Conservation (phyloP, 1,284 basidiomycete species). For the Neotropicomus parvogracilis region DNA sequence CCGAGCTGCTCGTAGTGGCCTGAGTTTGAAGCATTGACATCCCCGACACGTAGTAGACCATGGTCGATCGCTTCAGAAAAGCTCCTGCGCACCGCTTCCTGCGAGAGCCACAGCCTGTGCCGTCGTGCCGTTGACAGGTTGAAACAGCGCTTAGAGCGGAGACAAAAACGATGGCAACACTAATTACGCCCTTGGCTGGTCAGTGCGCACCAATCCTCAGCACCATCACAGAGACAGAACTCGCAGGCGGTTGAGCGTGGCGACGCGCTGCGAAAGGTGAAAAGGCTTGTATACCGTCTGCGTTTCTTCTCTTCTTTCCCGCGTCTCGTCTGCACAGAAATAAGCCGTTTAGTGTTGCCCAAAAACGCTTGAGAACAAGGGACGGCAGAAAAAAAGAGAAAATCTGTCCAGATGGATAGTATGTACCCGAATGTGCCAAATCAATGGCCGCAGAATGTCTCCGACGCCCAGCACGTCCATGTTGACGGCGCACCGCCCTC, state of each 20-base stretch:
- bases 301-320: conserved; percentile 37
- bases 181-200: conserved; percentile 29
- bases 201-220: conserved; percentile 38
- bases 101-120: conserved; percentile 16
- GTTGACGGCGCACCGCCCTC: conserved; percentile 36
- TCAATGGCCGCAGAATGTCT: conserved; percentile 50
- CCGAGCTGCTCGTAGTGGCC: background rate
- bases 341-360: conserved; percentile 53
- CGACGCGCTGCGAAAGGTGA: conserved; percentile 38
- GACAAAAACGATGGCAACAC: conserved; percentile 26
- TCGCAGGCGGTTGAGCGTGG: conserved; percentile 38
- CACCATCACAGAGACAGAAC: conserved; percentile 42
- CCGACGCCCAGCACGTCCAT: conserved; percentile 37
- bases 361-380: conserved; percentile 46
- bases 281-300: conserved; percentile 38
- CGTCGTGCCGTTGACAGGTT: conserved; percentile 29
- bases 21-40: background rate
- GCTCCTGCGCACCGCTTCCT: conserved; percentile 24
- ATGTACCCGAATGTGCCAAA: conserved; percentile 48
- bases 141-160: conserved; percentile 28
- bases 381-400: conserved; percentile 44
- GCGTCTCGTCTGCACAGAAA: conserved; percentile 44
- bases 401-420: conserved; percentile 49
- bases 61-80: conserved; percentile 27
- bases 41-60: conserved; percentile 14